Percentiles rank a stretch among this genome's conserved stretches.
phyloP scores from a whole-genome alignment of 2,329 filamentous ascomycete genomes.

The Microdochium paspali region DNA sequence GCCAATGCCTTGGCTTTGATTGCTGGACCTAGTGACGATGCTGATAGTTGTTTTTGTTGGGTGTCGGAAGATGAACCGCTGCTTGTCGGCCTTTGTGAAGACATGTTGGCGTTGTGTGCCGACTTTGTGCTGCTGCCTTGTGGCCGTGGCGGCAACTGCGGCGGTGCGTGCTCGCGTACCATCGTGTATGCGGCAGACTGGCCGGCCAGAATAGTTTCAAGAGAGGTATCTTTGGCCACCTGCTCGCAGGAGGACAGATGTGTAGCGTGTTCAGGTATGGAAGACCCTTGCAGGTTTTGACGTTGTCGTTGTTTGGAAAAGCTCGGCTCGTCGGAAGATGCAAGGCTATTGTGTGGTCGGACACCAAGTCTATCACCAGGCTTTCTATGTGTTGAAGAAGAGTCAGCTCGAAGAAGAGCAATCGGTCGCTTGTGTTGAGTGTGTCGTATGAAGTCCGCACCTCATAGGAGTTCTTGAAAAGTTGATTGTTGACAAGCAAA shows the following conservation, averaged over 20 bases:
- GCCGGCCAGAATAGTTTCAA: slow-evolving; percentile 3
- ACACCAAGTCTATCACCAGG: slow-evolving; percentile 21
- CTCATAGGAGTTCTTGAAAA: slow-evolving; percentile 5
- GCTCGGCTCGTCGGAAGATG: slow-evolving; percentile 11
- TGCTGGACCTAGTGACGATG: slow-evolving; percentile 9
- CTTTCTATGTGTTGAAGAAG: slow-evolving; percentile 12
- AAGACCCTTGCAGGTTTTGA: no score
- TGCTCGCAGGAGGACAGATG: no score
- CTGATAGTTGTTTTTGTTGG: slow-evolving; percentile 1
- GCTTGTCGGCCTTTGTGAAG: slow-evolving; percentile 4
- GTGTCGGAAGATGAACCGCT: slow-evolving; percentile 5
- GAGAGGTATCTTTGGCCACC: background rate
- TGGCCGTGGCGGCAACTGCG: slow-evolving; percentile 32
- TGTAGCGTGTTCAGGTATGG: no score
- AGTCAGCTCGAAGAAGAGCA: background rate
- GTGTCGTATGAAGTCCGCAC: slow-evolving; percentile 4
- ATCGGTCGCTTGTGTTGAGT: slow-evolving; percentile 2
- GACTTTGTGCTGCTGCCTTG: slow-evolving; percentile 13
- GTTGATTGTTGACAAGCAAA: no score
- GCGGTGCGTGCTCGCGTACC: slow-evolving; percentile 37
- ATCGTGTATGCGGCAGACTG: slow-evolving; percentile 18
- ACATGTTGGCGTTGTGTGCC: slow-evolving; percentile 4
- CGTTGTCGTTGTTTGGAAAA: slow-evolving; percentile 6
- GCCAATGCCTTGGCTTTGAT: slow-evolving; percentile 15
- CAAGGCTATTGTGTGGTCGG: slow-evolving; percentile 19